Percentiles rank a stretch among this genome's conserved stretches.
Conservation (phyloP, 345 rosid species). For the Arabis hirsuta region DNA sequence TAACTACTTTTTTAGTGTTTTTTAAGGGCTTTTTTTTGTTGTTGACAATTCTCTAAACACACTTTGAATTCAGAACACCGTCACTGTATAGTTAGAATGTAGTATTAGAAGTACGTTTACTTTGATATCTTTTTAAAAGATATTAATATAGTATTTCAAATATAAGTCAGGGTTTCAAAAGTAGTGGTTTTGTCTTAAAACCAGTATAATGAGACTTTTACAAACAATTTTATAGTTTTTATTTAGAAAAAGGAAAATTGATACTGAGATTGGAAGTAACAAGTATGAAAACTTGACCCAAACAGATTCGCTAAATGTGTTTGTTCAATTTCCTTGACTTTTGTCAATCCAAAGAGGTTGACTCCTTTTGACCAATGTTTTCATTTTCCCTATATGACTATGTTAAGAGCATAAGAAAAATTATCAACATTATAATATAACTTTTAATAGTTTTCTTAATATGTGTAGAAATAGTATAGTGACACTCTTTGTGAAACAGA, state of each 20-base stretch:
- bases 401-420: no score
- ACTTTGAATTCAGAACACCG: neutral
- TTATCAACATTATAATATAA: no score
- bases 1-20: neutral
- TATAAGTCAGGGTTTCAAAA: constrained; percentile 5
- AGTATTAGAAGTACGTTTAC: neutral
- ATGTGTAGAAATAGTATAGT: no score
- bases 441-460: no score
- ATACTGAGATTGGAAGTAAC: constrained; percentile 26
- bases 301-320: constrained; percentile 25
- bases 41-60: neutral
- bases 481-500: no score
- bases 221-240: neutral
- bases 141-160: neutral
- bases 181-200: neutral
- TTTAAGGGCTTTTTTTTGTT: neutral
- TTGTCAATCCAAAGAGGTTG: constrained; percentile 32
- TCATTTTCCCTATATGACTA: neutral
- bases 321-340: constrained; percentile 36
- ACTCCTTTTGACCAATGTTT: constrained; percentile 38
- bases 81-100: neutral
- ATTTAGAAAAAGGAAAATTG: neutral
- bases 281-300: constrained; percentile 43
- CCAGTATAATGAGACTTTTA: constrained; percentile 7
- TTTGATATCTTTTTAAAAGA: neutral